A percentile compares a stretch with the other conserved stretches of the same genome.
These are phyloP conservation scores for Hypericum androsaemum DNA, from an alignment of 345 rosid genomes.

Conservation along the genomic window DNA sequence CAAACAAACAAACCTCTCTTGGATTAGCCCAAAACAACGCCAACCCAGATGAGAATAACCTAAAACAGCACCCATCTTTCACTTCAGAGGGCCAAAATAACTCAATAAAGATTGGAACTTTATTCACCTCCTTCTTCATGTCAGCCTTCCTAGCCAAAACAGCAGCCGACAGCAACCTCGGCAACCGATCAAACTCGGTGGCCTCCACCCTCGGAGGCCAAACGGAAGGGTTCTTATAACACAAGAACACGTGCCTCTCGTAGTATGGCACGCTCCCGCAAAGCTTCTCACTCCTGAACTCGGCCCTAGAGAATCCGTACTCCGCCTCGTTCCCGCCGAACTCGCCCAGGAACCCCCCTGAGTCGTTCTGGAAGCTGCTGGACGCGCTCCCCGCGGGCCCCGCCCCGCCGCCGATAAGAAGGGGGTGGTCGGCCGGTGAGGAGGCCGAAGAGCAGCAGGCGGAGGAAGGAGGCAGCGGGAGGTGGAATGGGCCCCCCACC, in stretches of 20 bases:
- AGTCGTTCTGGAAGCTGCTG: slow-evolving; percentile 71
- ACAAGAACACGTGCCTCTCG: slow-evolving; percentile 78
- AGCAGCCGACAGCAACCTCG: slow-evolving; percentile 82
- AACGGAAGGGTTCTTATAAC: slow-evolving; percentile 89
- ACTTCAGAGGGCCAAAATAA: slow-evolving; percentile 1
- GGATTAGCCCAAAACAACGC: too few species aligned
- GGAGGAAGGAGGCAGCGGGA: slow-evolving; percentile 37
- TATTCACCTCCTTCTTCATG: slow-evolving; percentile 57
- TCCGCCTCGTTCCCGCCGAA: slow-evolving; percentile 35
- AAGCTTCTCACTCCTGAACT: slow-evolving; percentile 54
- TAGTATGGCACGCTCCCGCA: slow-evolving; percentile 76
- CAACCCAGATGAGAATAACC: background rate
- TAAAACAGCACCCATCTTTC: background rate
- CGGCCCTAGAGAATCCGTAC: slow-evolving; percentile 73
- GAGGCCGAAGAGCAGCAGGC: slow-evolving; percentile 48
- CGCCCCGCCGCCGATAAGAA: slow-evolving; percentile 38
- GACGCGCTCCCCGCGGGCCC: slow-evolving; percentile 55
- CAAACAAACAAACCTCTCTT: too few species aligned
- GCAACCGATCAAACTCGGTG: slow-evolving; percentile 89
- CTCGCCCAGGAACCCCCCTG: slow-evolving; percentile 30
- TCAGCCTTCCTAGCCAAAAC: slow-evolving; percentile 47
- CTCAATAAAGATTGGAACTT: background rate
- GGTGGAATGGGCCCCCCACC: slow-evolving; percentile 18
- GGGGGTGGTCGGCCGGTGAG: slow-evolving; percentile 34
- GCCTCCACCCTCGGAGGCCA: slow-evolving; percentile 97